These are phyloP conservation scores for Verticillium zaregamsianum DNA, from an alignment of 2,329 filamentous ascomycete species.

Conservation along the genomic window DNA sequence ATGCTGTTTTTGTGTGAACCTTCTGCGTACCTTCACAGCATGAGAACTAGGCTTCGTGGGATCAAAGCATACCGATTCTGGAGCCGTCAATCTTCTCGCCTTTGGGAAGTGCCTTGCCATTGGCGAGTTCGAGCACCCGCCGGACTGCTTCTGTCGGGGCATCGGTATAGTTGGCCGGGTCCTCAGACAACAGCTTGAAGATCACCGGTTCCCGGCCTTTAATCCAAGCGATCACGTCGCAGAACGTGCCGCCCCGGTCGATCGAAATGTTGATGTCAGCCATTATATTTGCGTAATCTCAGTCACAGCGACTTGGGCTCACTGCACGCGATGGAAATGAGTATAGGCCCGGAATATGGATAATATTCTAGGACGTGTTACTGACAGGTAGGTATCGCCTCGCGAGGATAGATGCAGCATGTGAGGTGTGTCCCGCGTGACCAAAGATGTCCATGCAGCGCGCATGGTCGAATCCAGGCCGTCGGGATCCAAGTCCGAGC, in stretches of 20 bases:
- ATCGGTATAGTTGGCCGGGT: constrained; percentile 66
- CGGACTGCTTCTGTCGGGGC: constrained; percentile 69
- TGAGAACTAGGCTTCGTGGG: no score
- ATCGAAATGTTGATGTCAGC: constrained; percentile 25
- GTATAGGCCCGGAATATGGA: no score
- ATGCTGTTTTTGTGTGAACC: constrained; percentile 41
- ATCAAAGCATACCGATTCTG: constrained; percentile 19
- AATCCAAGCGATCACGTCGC: constrained; percentile 63
- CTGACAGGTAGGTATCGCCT: no score
- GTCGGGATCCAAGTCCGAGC: no score
- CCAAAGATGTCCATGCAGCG: no score
- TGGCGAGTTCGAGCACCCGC: constrained; percentile 58
- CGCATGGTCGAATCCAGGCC: no score
- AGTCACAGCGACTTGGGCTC: no score
- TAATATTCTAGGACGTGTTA: no score
- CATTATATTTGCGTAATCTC: background rate
- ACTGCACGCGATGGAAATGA: no score
- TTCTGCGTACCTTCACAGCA: no score
- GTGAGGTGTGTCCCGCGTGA: no score
- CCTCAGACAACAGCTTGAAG: constrained; percentile 72
- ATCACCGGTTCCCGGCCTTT: constrained; percentile 64
- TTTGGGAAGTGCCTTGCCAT: constrained; percentile 49
- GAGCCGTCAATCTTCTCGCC: constrained; percentile 27
- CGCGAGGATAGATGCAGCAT: no score
- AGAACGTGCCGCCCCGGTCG: constrained; percentile 70